A percentile compares a stretch with the other conserved stretches of the same genome.
phyloP scores from a whole-genome alignment of 2,329 filamentous ascomycete genomes.

The Xylariaceae sp. region DNA sequence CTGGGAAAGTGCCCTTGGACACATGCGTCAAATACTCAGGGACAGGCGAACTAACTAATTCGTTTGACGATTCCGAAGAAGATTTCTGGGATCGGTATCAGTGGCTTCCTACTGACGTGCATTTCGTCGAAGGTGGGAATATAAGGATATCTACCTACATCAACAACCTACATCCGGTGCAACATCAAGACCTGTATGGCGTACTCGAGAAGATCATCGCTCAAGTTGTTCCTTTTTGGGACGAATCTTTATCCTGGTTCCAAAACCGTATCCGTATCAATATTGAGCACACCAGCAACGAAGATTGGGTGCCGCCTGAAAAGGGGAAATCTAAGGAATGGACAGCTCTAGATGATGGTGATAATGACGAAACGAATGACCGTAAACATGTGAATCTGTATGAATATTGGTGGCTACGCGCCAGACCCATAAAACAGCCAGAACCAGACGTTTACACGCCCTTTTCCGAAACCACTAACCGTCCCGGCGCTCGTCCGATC shows the following conservation, averaged over 20 bases:
- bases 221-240: constrained; percentile 49
- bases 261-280: constrained; percentile 17
- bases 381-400: constrained; percentile 23
- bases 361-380: constrained; percentile 14
- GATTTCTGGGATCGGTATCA: constrained; percentile 40
- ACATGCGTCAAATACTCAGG: constrained; percentile 33
- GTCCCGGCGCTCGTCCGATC: constrained; percentile 22
- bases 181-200: constrained; percentile 43
- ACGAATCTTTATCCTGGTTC: constrained; percentile 31
- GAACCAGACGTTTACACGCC: constrained; percentile 25
- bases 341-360: constrained; percentile 9
- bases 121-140: constrained; percentile 40
- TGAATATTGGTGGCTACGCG: constrained; percentile 1
- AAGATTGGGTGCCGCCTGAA: constrained; percentile 18
- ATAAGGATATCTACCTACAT: constrained; percentile 53
- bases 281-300: not conserved
- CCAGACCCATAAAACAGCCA: constrained; percentile 18
- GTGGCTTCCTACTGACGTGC: constrained; percentile 55
- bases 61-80: not conserved
- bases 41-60: constrained; percentile 34
- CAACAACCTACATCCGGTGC: constrained; percentile 54
- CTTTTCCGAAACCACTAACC: not conserved
- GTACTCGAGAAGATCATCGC: constrained; percentile 47
- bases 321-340: constrained; percentile 18
- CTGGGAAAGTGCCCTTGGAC: constrained; percentile 39